These are phyloP conservation scores for Blyttiomyces sp. DNA, from an alignment of 371 early-diverging fungal species.

Conservation along the genomic window DNA sequence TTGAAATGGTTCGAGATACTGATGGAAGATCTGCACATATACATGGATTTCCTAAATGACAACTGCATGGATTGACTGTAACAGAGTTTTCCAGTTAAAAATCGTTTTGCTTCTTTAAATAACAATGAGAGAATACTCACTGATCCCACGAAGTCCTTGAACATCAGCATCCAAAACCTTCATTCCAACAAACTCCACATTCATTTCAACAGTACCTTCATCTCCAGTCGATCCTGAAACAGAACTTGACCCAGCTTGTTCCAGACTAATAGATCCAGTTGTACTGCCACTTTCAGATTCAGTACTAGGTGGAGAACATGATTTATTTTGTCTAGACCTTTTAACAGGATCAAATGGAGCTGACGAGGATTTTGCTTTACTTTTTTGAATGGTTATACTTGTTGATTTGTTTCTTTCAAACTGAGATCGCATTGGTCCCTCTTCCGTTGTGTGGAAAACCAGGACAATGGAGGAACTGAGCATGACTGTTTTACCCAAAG, in stretches of 20 bases:
- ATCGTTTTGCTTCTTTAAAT: not conserved
- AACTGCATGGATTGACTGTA: constrained; percentile 9
- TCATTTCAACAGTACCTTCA: not conserved
- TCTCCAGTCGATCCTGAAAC: not conserved
- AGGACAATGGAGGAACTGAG: not conserved
- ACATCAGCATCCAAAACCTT: not conserved
- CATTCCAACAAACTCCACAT: not conserved
- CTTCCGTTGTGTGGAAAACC: not conserved
- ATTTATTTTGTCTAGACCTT: too few relatives aligned
- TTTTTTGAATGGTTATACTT: not conserved
- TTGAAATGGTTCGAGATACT: too few relatives aligned
- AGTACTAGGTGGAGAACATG: not conserved
- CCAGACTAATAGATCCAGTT: constrained; percentile 1
- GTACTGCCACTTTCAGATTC: not conserved
- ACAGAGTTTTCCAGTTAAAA: not conserved
- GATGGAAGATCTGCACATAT: constrained; percentile 13
- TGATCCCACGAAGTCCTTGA: not conserved
- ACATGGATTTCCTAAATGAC: constrained; percentile 12
- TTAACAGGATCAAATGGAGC: too few relatives aligned
- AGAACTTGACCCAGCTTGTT: not conserved
- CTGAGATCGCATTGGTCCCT: not conserved
- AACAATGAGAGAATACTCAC: not conserved
- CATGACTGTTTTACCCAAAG: not conserved
- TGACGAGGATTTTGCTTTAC: too few relatives aligned
- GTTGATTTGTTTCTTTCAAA: not conserved